Conservation (phyloP, 1,284 basidiomycete species). For the Puccinia polysora region DNA sequence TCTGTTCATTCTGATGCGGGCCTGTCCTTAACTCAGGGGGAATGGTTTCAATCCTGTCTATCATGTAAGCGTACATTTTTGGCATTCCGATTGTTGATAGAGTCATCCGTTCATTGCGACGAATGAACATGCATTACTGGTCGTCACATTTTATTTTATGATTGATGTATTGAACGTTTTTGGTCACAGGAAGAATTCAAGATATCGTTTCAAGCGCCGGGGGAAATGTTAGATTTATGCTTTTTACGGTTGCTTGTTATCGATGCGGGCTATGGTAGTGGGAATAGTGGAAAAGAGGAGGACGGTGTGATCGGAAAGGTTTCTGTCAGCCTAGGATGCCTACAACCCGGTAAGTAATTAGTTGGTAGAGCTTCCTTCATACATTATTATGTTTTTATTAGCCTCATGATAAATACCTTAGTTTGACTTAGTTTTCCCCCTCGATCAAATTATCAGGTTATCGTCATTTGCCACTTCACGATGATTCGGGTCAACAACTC, state of each 20-base stretch:
- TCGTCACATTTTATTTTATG: neutral
- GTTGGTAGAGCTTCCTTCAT: neutral
- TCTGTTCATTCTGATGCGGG: neutral
- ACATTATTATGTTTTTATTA: neutral
- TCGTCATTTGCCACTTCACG: constrained; percentile 78
- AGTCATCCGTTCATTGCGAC: neutral
- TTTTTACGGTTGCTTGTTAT: constrained; percentile 34
- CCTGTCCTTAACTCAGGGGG: neutral
- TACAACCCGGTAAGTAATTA: constrained; percentile 3
- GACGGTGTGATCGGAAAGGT: constrained; percentile 27
- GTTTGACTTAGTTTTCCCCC: constrained; percentile 13
- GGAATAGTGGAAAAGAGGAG: constrained; percentile 17
- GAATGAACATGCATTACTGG: neutral
- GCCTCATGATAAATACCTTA: no score
- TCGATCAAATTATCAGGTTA: constrained; percentile 60
- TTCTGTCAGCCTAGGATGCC: constrained; percentile 12
- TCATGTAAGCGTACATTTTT: constrained; percentile 13
- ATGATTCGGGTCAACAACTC: constrained; percentile 72
- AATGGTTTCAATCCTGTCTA: constrained; percentile 40
- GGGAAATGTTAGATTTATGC: constrained; percentile 35
- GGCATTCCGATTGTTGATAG: neutral
- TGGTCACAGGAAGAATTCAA: constrained; percentile 32
- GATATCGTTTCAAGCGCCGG: constrained; percentile 26
- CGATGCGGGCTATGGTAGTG: neutral
- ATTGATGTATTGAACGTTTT: no score